These are phyloP conservation scores for Yamagishiella unicocca DNA, from an alignment of 139 green algal species.

Conservation along the genomic window DNA sequence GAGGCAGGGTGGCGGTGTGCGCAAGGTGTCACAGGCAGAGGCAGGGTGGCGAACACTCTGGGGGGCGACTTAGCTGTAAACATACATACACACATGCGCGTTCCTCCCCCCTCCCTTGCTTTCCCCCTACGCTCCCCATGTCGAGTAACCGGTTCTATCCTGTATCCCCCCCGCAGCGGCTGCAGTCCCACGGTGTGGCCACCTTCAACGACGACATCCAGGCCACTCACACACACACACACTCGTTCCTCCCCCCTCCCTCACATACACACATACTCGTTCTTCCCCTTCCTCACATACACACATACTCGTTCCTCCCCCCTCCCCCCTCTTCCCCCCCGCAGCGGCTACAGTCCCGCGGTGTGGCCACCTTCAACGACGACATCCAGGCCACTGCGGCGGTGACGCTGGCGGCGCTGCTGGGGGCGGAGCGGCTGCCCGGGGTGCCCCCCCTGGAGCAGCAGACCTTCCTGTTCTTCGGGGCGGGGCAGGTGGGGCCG, in stretches of 20 bases:
- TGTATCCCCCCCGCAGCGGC: slow-evolving; percentile 10
- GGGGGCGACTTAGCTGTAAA: too few relatives aligned
- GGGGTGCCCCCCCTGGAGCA: slow-evolving; percentile 48
- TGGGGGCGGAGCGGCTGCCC: slow-evolving; percentile 34
- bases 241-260: too few relatives aligned
- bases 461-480: slow-evolving; percentile 73
- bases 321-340: background rate
- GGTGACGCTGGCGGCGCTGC: slow-evolving; percentile 44
- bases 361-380: slow-evolving; percentile 86
- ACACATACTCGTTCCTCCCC: too few relatives aligned
- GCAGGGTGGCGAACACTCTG: too few relatives aligned
- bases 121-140: too few relatives aligned
- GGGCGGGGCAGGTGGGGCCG: slow-evolving; percentile 66
- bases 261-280: too few relatives aligned
- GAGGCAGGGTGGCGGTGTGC: too few relatives aligned
- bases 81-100: too few relatives aligned
- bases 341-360: slow-evolving; percentile 11
- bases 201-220: slow-evolving; percentile 94
- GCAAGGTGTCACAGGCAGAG: too few relatives aligned
- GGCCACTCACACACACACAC: too few relatives aligned
- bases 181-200: slow-evolving; percentile 12
- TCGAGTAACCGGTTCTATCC: too few relatives aligned
- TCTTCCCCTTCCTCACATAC: too few relatives aligned
- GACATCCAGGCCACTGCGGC: slow-evolving; percentile 75
- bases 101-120: background rate